Conservation (phyloP, 208 protist genomes). For the Leptomonas seymouri region DNA sequence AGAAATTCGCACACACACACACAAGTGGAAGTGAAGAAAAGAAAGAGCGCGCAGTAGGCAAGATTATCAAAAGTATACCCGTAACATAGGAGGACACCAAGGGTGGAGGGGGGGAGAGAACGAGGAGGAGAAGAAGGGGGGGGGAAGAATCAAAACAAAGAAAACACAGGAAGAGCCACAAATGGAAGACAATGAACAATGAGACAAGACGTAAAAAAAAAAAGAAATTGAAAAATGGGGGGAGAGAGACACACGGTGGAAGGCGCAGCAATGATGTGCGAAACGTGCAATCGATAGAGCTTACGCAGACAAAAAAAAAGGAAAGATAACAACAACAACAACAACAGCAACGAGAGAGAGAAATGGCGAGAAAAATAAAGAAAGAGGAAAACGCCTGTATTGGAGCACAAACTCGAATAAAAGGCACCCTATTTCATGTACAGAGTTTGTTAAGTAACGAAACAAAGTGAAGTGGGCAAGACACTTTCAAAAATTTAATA, state of each 20-base stretch:
- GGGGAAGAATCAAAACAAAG: too few species aligned
- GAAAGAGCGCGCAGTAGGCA: not conserved
- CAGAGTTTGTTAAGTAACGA: too few species aligned
- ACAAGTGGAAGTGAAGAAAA: too few species aligned
- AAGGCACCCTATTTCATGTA: not conserved
- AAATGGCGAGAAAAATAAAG: too few species aligned
- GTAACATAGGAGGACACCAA: not conserved
- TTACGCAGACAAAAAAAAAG: not conserved
- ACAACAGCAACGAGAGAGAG: too few species aligned
- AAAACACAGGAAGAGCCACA: too few species aligned
- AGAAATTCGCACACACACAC: too few species aligned
- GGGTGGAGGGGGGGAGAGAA: too few species aligned
- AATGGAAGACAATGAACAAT: too few species aligned
- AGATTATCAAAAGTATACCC: too few species aligned
- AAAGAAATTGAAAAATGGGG: conserved; percentile 1
- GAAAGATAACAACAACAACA: not conserved
- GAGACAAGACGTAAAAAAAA: conserved; percentile 11
- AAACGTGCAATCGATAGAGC: not conserved
- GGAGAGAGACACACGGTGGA: not conserved
- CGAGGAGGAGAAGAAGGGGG: too few species aligned
- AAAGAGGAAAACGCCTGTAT: too few species aligned
- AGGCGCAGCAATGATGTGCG: conserved; percentile 4
- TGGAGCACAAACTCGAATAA: not conserved
- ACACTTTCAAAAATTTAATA: not conserved
- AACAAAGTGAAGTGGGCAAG: not conserved